Base-by-base conservation (phyloP, 2,329 filamentous ascomycete species). In the Diaporthe aspalathi region DNA sequence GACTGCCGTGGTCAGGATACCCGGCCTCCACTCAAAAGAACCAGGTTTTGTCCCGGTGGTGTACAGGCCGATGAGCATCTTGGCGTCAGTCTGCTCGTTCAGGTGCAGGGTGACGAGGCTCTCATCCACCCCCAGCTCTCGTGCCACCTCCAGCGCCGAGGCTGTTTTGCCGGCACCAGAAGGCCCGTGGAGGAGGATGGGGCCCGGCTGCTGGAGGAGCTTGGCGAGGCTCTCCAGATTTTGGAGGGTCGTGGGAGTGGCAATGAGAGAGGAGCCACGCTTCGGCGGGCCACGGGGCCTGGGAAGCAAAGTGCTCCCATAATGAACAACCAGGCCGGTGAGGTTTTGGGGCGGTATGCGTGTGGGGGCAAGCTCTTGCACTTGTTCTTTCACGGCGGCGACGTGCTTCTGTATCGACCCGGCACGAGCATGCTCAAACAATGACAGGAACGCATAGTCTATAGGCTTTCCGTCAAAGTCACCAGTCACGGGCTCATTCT, bases 81-180 rank as follows among this genome's bases (percentile, higher is more conserved):
- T 99, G 0, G 95, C 95, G 81, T 99, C 96, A 2, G 95, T 98
- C 81, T 99, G 97, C 81, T 98, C 96, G 79, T 99, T 99, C 43
- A 99, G 85, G 81, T 99, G 95, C 38, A 99, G 86, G 4, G 95
- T 98, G 67, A 99, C 92, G 90, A 99, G 94, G 72, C 89, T 90
- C 7, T 91, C 88, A 27, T 93, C 89, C 81, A 94, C 94, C 73
- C 93, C 93, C 69, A 98, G 88, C 75, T 92, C 89, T 76, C 89
- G 89, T 29, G 95, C 95, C 72, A 95, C 88, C 79, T 98, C 92
- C 74, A 94, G 92, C 17, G 97, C 89, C 24, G 97, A 82, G 0
- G 93, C 91, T 0, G 96, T 98, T 84, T 99, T 99, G 65, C 96
- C 96, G 40, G 93, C 93, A 24, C 97, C 95, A 9, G 95, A 89